phyloP scores from a whole-genome alignment of 306 rosid genomes.

The Rubus idaeus region DNA sequence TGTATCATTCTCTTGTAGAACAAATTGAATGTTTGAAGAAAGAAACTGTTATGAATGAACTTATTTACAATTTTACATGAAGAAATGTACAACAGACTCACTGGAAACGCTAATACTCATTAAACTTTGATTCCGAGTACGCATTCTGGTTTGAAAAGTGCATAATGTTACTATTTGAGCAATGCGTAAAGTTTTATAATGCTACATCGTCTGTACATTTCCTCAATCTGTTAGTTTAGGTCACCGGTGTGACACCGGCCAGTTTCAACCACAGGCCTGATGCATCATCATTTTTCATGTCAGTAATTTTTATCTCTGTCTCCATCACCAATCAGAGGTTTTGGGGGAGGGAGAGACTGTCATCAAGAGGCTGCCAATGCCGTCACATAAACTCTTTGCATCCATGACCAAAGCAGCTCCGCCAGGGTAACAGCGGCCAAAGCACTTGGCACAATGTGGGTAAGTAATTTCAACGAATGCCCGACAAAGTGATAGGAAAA shows the following conservation, averaged over 20 bases:
- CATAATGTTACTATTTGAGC: too few species aligned
- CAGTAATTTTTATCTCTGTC: conserved; percentile 38
- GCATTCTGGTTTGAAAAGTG: too few species aligned
- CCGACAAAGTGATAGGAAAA: conserved; percentile 88
- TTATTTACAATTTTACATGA: not conserved
- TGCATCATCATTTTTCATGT: conserved; percentile 42
- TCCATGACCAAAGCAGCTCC: conserved; percentile 68
- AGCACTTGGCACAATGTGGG: conserved; percentile 87
- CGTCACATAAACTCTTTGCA: conserved; percentile 63
- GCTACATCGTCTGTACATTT: too few species aligned
- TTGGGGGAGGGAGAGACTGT: conserved; percentile 61
- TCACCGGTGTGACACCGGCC: not conserved
- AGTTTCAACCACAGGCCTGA: too few species aligned
- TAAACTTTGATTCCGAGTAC: too few species aligned
- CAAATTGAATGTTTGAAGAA: not conserved
- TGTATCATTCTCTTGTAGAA: conserved; percentile 17
- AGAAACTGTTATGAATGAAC: not conserved
- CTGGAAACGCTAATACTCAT: not conserved
- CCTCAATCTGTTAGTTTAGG: too few species aligned
- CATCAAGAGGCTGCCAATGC: conserved; percentile 57
- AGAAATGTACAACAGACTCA: not conserved
- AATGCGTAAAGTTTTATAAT: too few species aligned
- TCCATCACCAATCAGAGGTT: conserved; percentile 43
- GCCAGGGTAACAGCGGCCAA: conserved; percentile 88
- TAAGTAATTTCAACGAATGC: conserved; percentile 84